Conservation (phyloP, 2,329 filamentous ascomycete species). For the Penicillium sp. region DNA sequence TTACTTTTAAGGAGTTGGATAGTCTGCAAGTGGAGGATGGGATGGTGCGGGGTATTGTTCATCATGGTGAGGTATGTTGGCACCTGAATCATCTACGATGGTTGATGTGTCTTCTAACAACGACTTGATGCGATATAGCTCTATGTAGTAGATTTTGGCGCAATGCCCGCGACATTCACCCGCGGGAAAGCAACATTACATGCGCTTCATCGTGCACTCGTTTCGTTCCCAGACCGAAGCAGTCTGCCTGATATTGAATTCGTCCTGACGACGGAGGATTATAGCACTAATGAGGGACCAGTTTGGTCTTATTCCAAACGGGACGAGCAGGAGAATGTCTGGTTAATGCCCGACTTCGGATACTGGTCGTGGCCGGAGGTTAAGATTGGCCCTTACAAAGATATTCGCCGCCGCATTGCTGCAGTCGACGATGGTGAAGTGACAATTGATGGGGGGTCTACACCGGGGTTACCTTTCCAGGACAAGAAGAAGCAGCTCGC, state of each 20-base stretch:
- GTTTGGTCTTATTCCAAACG: conserved; percentile 40
- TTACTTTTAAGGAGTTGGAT: conserved; percentile 30
- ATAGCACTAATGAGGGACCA: conserved; percentile 18
- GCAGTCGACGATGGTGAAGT: conserved; percentile 28
- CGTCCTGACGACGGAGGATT: conserved; percentile 42
- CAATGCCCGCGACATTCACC: conserved; percentile 31
- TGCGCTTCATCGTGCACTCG: conserved; percentile 44
- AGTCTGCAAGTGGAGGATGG: conserved; percentile 28
- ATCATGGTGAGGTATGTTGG: conserved; percentile 29
- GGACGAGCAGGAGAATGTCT: too few species aligned
- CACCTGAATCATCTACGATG: too few species aligned
- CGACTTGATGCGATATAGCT: conserved; percentile 22
- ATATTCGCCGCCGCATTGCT: conserved; percentile 33
- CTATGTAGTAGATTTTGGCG: conserved; percentile 31
- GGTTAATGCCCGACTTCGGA: conserved; percentile 49
- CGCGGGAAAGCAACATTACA: too few species aligned
- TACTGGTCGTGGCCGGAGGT: conserved; percentile 48
- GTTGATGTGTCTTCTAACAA: too few species aligned
- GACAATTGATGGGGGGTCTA: conserved; percentile 16
- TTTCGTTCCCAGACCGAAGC: conserved; percentile 31
- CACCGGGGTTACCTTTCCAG: conserved; percentile 20
- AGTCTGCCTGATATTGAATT: conserved; percentile 44
- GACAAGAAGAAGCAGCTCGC: conserved; percentile 41
- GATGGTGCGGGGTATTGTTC: conserved; percentile 31
- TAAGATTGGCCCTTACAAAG: conserved; percentile 38